Conservation (phyloP, 2,329 filamentous ascomycete species). For the Fusarium pseudograminearum region DNA sequence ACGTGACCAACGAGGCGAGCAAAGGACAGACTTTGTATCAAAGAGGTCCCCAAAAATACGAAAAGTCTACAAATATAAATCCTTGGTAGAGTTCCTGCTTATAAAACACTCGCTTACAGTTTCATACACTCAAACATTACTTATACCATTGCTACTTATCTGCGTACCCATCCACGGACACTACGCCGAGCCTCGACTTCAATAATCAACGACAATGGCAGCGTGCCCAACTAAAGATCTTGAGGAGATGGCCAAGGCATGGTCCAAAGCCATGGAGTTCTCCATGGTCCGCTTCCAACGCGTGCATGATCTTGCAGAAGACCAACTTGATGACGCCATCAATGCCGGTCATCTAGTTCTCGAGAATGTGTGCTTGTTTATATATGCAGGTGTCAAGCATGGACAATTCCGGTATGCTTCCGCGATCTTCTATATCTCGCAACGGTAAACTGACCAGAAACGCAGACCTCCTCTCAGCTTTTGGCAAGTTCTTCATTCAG, state of each 20-base stretch:
- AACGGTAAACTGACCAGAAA: constrained; percentile 1
- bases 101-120: background rate
- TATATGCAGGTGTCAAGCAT: constrained; percentile 54
- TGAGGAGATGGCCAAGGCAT: constrained; percentile 53
- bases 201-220: constrained; percentile 33
- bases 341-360: constrained; percentile 52
- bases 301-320: constrained; percentile 51
- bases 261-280: constrained; percentile 54
- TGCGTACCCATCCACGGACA: background rate
- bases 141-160: constrained; percentile 2
- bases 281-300: constrained; percentile 52
- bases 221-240: constrained; percentile 49
- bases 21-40: constrained; percentile 5
- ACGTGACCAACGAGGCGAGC: background rate
- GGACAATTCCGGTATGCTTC: constrained; percentile 53
- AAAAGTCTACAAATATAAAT: background rate
- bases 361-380: constrained; percentile 56
- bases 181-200: background rate
- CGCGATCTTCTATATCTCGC: background rate
- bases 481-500: constrained; percentile 54
- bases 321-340: constrained; percentile 51
- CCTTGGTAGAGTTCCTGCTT: background rate
- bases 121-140: background rate
- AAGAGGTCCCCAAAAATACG: constrained; percentile 19
- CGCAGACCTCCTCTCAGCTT: constrained; percentile 54